These are phyloP conservation scores for Tolypocladium pustulatum DNA, from an alignment of 2,329 filamentous ascomycete genomes.

Conservation along the genomic window DNA sequence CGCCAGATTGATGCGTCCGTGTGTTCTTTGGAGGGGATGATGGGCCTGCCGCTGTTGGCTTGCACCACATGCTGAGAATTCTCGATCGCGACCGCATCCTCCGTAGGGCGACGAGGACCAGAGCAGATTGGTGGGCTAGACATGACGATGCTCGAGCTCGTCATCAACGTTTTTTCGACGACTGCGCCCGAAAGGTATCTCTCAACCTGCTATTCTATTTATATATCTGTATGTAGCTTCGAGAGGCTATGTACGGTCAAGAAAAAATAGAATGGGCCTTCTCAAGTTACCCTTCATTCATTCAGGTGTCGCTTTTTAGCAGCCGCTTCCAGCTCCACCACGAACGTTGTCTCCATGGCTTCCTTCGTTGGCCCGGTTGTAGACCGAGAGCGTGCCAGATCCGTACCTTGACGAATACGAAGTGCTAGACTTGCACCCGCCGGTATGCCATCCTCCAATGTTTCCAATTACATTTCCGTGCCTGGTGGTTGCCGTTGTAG, in stretches of 20 bases:
- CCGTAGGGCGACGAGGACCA: not conserved
- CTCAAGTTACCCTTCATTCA: not conserved
- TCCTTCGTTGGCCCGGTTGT: not conserved
- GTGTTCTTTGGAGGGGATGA: too few species aligned
- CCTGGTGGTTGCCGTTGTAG: slow-evolving; percentile 2
- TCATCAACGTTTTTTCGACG: not conserved
- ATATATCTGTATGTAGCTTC: too few species aligned
- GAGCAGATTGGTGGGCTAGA: too few species aligned
- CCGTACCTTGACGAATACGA: not conserved
- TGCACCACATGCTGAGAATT: too few species aligned
- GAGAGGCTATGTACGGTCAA: not conserved
- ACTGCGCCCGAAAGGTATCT: not conserved
- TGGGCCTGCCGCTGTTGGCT: too few species aligned
- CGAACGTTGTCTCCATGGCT: not conserved
- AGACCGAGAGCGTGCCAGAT: not conserved
- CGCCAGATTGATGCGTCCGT: too few species aligned
- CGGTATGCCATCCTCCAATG: slow-evolving; percentile 6
- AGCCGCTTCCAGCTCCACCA: not conserved
- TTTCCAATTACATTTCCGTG: slow-evolving; percentile 4
- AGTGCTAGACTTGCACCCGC: not conserved
- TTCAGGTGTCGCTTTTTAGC: not conserved
- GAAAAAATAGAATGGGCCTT: not conserved
- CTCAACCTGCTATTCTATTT: not conserved
- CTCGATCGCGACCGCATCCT: not conserved
- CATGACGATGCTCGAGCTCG: not conserved